Conservation (phyloP, 306 rosid species). For the Mucuna pruriens region DNA sequence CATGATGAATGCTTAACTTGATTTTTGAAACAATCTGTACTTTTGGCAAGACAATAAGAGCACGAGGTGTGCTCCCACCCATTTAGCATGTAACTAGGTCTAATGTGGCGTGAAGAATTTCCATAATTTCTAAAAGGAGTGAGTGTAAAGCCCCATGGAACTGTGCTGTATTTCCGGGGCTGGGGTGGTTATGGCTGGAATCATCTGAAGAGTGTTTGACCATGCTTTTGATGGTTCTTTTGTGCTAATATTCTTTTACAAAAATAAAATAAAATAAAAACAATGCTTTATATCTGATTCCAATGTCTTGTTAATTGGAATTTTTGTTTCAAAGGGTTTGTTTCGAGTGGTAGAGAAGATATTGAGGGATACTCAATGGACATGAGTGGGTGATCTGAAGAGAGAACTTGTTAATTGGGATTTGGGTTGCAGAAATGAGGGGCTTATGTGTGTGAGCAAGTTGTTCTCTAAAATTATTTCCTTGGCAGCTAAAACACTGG, state of each 20-base stretch:
- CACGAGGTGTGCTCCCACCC: neutral
- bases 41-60: neutral
- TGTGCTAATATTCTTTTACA: neutral
- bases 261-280: neutral
- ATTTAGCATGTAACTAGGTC: neutral
- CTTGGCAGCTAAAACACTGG: neutral
- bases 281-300: neutral
- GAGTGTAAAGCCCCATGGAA: neutral
- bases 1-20: neutral
- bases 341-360: conserved; percentile 7
- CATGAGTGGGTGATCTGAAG: neutral
- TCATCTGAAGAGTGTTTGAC: neutral
- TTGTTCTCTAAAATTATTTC: neutral
- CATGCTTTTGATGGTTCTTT: neutral
- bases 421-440: neutral
- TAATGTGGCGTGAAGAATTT: neutral
- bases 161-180: neutral
- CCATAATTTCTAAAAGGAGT: neutral
- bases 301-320: neutral
- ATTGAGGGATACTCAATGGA: neutral
- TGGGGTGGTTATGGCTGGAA: neutral
- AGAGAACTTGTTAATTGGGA: neutral
- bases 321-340: neutral
- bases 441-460: neutral
- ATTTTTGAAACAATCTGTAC: neutral